Evolutionary conservation across 805 yeast genomes (phyloP).

Genomic region (Phaffomyces opuntiae): DNA sequence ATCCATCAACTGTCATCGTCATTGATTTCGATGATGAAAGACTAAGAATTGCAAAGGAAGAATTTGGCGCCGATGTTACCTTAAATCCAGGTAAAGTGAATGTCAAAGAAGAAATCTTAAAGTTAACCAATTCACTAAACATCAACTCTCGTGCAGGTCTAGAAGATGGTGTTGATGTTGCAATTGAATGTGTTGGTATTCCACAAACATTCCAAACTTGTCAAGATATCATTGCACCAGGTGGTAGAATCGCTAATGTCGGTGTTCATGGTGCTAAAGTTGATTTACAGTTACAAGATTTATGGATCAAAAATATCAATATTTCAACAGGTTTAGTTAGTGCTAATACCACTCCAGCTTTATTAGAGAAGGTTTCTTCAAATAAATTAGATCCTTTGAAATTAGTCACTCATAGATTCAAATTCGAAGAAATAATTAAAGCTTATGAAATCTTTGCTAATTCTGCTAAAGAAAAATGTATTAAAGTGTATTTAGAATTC

Average conservation of each 20-base stretch:
- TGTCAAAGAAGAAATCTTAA: slow-evolving; percentile 31
- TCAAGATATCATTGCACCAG: slow-evolving; percentile 45
- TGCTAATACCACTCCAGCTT: slow-evolving; percentile 34
- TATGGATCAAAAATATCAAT: slow-evolving; percentile 38
- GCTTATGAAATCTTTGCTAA: slow-evolving; percentile 55
- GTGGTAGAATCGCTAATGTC: slow-evolving; percentile 60
- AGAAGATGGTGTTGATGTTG: slow-evolving; percentile 51
- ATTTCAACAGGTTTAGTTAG: slow-evolving; percentile 45
- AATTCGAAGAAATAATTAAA: slow-evolving; percentile 45
- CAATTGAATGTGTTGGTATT: slow-evolving; percentile 59
- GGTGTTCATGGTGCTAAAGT: slow-evolving; percentile 45
- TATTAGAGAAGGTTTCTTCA: slow-evolving; percentile 29
- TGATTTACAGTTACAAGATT: slow-evolving; percentile 34
- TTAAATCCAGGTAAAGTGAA: slow-evolving; percentile 45
- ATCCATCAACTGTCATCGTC: slow-evolving; percentile 50
- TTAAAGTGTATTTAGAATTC: slow-evolving; percentile 32
- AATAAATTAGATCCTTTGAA: slow-evolving; percentile 35
- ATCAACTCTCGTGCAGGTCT: slow-evolving; percentile 22
- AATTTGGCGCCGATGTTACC: slow-evolving; percentile 52
- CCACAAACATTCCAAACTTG: slow-evolving; percentile 55
- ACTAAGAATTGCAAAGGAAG: slow-evolving; percentile 46
- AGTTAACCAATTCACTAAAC: slow-evolving; percentile 22
- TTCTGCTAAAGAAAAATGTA: slow-evolving; percentile 49
- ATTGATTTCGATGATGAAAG: slow-evolving; percentile 55
- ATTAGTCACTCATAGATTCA: slow-evolving; percentile 55